Evolutionary conservation across 768 basidiomycete genomes (phyloP).

Genomic region (Lactarius hengduanensis): DNA sequence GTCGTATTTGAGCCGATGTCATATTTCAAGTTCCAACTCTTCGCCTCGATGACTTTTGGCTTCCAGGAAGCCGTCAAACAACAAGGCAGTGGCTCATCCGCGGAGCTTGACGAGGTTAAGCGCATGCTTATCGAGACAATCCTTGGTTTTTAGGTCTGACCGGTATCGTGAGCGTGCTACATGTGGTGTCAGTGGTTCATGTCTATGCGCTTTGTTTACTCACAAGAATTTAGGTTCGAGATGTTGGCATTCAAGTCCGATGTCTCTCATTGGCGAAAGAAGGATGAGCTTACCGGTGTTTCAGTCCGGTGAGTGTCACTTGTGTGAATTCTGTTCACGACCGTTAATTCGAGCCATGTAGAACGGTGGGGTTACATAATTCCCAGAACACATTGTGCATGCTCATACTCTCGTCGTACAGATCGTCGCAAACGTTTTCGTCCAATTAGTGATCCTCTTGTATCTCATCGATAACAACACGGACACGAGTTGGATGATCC

Average conservation of each 20-base stretch:
- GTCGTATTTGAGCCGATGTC: constrained; percentile 85
- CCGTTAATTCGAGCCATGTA: constrained; percentile 7
- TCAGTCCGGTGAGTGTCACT: constrained; percentile 65
- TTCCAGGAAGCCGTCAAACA: constrained; percentile 86
- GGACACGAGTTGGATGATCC: constrained; percentile 97
- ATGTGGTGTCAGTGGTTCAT: constrained; percentile 65
- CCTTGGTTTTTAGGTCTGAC: constrained; percentile 87
- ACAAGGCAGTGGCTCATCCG: constrained; percentile 56
- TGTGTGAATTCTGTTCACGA: constrained; percentile 30
- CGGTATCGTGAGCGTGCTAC: constrained; percentile 79
- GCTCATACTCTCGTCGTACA: constrained; percentile 29
- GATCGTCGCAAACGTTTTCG: constrained; percentile 92
- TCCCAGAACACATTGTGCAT: constrained; percentile 44
- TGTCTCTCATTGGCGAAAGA: constrained; percentile 93
- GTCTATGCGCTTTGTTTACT: constrained; percentile 14
- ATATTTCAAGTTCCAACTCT: constrained; percentile 84
- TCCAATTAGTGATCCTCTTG: constrained; percentile 84
- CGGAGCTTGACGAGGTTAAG: constrained; percentile 94
- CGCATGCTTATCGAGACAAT: constrained; percentile 89
- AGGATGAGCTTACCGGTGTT: constrained; percentile 92
- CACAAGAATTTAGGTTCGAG: constrained; percentile 63
- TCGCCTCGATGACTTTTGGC: constrained; percentile 78
- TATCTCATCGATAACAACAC: constrained; percentile 95
- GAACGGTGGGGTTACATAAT: constrained; percentile 10
- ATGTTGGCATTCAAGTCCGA: constrained; percentile 96